Evolutionary conservation across 1,284 basidiomycete species (phyloP), one percentile per base, ranked within the genome.

Genomic region (Mycena citricolor): DNA sequence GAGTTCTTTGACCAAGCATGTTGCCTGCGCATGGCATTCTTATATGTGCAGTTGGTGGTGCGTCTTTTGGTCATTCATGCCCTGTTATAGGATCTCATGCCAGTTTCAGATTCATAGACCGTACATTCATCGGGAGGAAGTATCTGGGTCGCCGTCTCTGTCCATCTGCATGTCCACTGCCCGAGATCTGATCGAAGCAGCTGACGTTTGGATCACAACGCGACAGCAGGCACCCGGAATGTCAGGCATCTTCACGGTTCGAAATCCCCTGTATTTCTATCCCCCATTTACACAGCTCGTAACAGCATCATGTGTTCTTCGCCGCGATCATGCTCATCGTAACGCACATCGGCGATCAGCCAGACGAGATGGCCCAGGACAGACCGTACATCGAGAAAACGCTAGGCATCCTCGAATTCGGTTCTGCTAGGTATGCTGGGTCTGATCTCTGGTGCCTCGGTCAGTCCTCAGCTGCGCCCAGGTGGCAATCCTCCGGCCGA

Each of bases 101-200:
- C n/a, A n/a, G n/a, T n/a, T n/a, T n/a, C n/a, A 64, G 47, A 62
- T 66, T 13, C 67, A 66, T 44, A 55, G 65, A 14, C 65, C 63
- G 14, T 69, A 67, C 45, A 60, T 65, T 11, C 66, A 66, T 17
- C 70, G 72, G 41, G 64, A 67, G 5, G 70, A 72, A 0, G 60
- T 68, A 1, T 58, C 77, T 7, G 67, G 74, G 2, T 71, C 74
- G 47, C 74, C 83, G 0, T 84, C 83, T 1, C 67, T 86, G 8
- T 77, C 81, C 1, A 84, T 86, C 34, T 87, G 84, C 58, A 77
- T 77, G 19, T 83, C 81, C 46, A 83, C 83, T 4, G 80, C 85
- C 4, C 67, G 82, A 11, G 74, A 77, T 1, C 81, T 75, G 47
- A 74, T 72, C 36, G 80, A 81, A 53, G 70, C 86, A 28, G 61